Evolutionary conservation across 1,139 yeast genomes (phyloP).

Genomic region (Hyphopichia pseudoburtonii): DNA sequence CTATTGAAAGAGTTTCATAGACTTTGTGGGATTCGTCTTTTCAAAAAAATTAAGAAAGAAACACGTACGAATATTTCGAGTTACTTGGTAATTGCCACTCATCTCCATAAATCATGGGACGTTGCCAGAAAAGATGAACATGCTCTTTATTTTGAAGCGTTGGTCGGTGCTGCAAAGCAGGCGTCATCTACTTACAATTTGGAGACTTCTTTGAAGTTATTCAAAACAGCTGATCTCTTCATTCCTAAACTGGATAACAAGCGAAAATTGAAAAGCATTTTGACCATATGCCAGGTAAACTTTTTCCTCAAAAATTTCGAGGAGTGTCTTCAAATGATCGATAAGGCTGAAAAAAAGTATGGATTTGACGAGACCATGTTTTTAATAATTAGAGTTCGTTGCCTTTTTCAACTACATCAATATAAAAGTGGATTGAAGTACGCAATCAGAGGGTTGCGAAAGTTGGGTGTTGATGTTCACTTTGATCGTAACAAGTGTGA

Average conservation of each 20-base stretch:
- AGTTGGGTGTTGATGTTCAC: slow-evolving; percentile 29
- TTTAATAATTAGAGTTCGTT: slow-evolving; percentile 38
- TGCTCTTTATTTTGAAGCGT: slow-evolving; percentile 28
- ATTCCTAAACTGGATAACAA: slow-evolving; percentile 18
- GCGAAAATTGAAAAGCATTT: slow-evolving; percentile 22
- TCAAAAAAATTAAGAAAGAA: slow-evolving; percentile 23
- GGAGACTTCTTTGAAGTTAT: slow-evolving; percentile 29
- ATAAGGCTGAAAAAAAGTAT: slow-evolving; percentile 20
- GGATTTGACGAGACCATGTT: slow-evolving; percentile 32
- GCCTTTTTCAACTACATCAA: slow-evolving; percentile 34
- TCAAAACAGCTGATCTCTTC: slow-evolving; percentile 28
- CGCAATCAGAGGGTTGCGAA: slow-evolving; percentile 32
- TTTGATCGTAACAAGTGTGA: slow-evolving; percentile 22
- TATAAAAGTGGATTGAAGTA: slow-evolving; percentile 36
- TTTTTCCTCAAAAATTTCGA: slow-evolving; percentile 27
- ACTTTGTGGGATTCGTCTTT: slow-evolving; percentile 43
- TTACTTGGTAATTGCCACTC: slow-evolving; percentile 35
- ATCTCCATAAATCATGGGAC: slow-evolving; percentile 28
- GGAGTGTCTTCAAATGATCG: slow-evolving; percentile 28
- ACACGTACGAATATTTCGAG: slow-evolving; percentile 18
- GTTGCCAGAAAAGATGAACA: slow-evolving; percentile 26
- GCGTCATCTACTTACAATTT: slow-evolving; percentile 37
- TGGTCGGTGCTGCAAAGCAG: slow-evolving; percentile 37
- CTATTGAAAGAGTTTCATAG: slow-evolving; percentile 37
- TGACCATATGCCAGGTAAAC: slow-evolving; percentile 36